Base-by-base conservation (phyloP, 306 rosid species). In the Quillaja saponaria region DNA sequence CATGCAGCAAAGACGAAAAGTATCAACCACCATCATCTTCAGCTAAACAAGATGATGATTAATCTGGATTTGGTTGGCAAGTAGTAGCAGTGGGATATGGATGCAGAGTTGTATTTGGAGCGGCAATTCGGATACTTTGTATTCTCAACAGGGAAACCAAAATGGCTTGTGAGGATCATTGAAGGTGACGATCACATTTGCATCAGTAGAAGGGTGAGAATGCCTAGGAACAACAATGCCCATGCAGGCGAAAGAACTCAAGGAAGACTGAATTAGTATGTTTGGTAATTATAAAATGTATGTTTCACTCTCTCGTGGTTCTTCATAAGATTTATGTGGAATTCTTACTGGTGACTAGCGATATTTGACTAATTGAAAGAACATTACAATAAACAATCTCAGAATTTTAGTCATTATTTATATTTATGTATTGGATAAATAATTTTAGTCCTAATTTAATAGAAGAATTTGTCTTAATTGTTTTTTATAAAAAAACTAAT, bases 11-110 rank as follows among this genome's bases (percentile, higher is more conserved):
- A 4, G 54, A 34, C 19, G 48, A 38, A 21, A 21, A 10, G 8
- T 17, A 10, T 0, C 13, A 13, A 16, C 44, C 33, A 7, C 18
- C 16, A 3, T 33, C 49, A 13, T 42, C 35, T 19, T 18, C 1
- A 0, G 2, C 45, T 12, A 53, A 51, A 34, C 59, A 66, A n/a
- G n/a, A n/a, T n/a, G n/a, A n/a, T n/a, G n/a, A 0, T 18, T 52
- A 38, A 33, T 21, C 14, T 6, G 16, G 62, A 55, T 49, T 78
- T 64, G 72, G 66, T 6, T 78, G 75, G 84, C 66, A 64, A 52
- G 6, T 46, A 4, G 67, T 61, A 10, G 66, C 7, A 8, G 49
- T 50, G 19, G 80, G 72, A 38, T 76, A 64, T 61, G 80, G 53
- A 61, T 68, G 77, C 66, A 72, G 75, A 19, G 10, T 61, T 12